A percentile compares a stretch with the other conserved stretches of the same genome.
These are phyloP conservation scores for Fusarium domesticum DNA, from an alignment of 2,329 filamentous ascomycete genomes.

Conservation along the genomic window DNA sequence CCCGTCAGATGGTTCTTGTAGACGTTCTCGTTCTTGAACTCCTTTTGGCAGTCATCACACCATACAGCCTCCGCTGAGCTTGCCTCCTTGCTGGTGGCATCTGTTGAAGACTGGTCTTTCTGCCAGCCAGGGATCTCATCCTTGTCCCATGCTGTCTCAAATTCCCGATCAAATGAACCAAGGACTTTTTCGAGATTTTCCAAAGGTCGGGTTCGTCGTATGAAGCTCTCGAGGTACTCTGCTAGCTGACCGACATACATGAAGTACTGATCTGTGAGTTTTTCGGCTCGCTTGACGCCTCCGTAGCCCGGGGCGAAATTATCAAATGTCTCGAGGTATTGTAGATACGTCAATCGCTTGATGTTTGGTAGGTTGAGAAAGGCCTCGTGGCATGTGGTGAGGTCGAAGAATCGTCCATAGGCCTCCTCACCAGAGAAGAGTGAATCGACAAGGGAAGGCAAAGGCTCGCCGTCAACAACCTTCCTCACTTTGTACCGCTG, in stretches of 20 bases:
- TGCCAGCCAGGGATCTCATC: conserved; percentile 80
- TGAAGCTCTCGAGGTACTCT: conserved; percentile 82
- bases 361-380: conserved; percentile 87
- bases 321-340: conserved; percentile 91
- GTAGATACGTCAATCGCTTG: conserved; percentile 82
- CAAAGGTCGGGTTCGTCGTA: conserved; percentile 78
- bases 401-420: conserved; percentile 87
- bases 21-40: conserved; percentile 93
- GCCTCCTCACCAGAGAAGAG: conserved; percentile 97
- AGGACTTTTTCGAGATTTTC: conserved; percentile 83
- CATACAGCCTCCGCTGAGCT: conserved; percentile 65
- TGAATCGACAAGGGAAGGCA: conserved; percentile 71
- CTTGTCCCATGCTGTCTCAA: conserved; percentile 76
- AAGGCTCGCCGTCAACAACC: conserved; percentile 59
- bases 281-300: conserved; percentile 74
- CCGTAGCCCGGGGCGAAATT: conserved; percentile 72
- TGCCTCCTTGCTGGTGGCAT: conserved; percentile 25
- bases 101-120: conserved; percentile 46
- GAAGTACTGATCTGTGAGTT: conserved; percentile 91
- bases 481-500: conserved; percentile 76
- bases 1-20: conserved; percentile 86
- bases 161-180: conserved; percentile 73
- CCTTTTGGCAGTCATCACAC: conserved; percentile 90
- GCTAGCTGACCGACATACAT: conserved; percentile 78
- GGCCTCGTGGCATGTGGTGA: conserved; percentile 78